Base-by-base conservation (phyloP, 192 early-diverging fungal genomes). In the Linnemannia elongata region DNA sequence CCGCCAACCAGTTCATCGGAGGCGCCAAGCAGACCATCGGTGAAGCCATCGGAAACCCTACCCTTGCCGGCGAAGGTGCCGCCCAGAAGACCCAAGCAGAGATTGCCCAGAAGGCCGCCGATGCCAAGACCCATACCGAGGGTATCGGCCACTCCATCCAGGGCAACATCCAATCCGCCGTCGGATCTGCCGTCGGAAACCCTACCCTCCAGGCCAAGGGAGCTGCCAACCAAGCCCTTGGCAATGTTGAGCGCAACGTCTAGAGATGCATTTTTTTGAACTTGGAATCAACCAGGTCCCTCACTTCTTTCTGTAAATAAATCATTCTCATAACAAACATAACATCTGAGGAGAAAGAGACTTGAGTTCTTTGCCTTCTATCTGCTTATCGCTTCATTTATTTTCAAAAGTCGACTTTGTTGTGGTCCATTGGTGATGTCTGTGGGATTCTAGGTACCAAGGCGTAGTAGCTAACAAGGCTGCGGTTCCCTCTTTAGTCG, bases 1-100 rank as follows among this genome's bases (percentile, higher is more conserved):
- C 54, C 74, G 52, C 74, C 36, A 75, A 75, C 74, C 44, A 42
- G 42, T 27, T 54, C 38, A 52, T 75, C 74, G 74, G 74, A 75
- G 74, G 74, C 54, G 74, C 74, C 74, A 75, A 75, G 74, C 74
- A 75, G 38, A 54, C 49, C 74, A 57, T 75, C 49, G 74, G 74
- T 20, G 20, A 75, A 20, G 38, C 45, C 13, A 52, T 57, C 74
- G 74, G 74, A 24, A 55, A 75, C 74, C 49, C 45, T 39, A 39
- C n/a, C 54, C 45, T 75, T 3, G 74, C 74, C 4, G 45, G 47
- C 74, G 17, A 52, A 35, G 74, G 74, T n/a, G 74, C 74, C 74
- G 39, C 74, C 17, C 74, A 55, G 18, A 75, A 75, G 74, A 35
- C 74, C 20, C 74, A 60, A 18, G 74, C 30, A 4, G 74, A 75